phyloP scores from a whole-genome alignment of 306 rosid species.

The Abrus pulchellus region DNA sequence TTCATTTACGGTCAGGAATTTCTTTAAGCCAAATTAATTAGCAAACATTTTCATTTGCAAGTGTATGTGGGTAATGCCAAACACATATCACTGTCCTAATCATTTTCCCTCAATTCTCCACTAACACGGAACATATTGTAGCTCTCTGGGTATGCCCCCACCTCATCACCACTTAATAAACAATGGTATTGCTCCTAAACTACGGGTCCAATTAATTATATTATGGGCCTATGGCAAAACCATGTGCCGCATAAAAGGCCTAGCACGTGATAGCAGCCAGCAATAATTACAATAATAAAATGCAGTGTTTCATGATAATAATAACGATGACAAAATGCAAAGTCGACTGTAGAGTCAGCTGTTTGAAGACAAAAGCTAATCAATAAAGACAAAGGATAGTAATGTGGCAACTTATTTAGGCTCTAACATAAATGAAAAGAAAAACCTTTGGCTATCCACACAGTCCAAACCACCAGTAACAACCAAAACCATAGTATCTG shows the following conservation, averaged over 20 bases:
- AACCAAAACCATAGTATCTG: slow-evolving; percentile 12
- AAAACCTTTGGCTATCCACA: slow-evolving; percentile 51
- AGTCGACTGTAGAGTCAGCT: not conserved
- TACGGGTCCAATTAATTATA: slow-evolving; percentile 37
- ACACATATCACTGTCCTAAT: not conserved
- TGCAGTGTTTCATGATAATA: too few relatives aligned
- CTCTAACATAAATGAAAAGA: not conserved
- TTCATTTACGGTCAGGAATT: too few relatives aligned
- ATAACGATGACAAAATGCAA: not conserved
- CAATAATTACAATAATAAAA: not conserved
- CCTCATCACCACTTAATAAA: not conserved
- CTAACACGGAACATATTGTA: not conserved
- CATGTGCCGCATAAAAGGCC: slow-evolving; percentile 32
- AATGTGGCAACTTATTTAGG: slow-evolving; percentile 7
- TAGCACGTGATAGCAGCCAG: not conserved
- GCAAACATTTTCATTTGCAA: not conserved
- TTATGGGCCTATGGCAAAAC: slow-evolving; percentile 37
- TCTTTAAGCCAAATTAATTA: too few relatives aligned
- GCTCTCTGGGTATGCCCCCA: slow-evolving; percentile 1
- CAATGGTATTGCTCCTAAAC: slow-evolving; percentile 51
- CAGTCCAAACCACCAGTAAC: slow-evolving; percentile 8
- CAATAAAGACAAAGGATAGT: not conserved
- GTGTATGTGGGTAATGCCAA: not conserved
- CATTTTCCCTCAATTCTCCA: not conserved
- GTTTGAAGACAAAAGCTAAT: not conserved